phyloP scores from a whole-genome alignment of 2,329 filamentous ascomycete species.

The Diaporthe nobilis region DNA sequence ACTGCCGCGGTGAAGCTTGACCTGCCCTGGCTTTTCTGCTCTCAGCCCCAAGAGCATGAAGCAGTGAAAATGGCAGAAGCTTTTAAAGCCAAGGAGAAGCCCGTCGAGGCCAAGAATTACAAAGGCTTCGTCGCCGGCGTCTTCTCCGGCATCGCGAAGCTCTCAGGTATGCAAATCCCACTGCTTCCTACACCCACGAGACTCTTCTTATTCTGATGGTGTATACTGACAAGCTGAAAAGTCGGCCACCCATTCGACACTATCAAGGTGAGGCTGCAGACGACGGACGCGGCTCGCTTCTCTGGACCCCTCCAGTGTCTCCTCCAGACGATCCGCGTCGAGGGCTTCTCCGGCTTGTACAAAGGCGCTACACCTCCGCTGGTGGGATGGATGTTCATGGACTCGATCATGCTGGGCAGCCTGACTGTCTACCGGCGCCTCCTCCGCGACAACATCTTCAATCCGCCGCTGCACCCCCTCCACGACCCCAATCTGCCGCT shows the following conservation, averaged over 20 bases:
- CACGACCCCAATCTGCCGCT: conserved; percentile 63
- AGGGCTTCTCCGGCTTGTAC: conserved; percentile 89
- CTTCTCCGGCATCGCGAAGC: conserved; percentile 93
- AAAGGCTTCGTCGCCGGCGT: conserved; percentile 98
- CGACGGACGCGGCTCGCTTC: conserved; percentile 83
- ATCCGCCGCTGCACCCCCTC: conserved; percentile 57
- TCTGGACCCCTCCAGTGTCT: conserved; percentile 88
- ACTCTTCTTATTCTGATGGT: neutral
- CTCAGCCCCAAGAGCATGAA: conserved; percentile 21
- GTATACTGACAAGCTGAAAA: conserved; percentile 45
- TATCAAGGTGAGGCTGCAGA: conserved; percentile 95
- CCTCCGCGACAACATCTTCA: conserved; percentile 85
- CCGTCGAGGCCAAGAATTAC: conserved; percentile 72
- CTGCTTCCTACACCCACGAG: neutral
- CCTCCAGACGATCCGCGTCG: conserved; percentile 85
- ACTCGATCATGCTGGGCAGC: conserved; percentile 89
- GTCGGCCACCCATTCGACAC: conserved; percentile 90
- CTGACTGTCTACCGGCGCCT: conserved; percentile 90
- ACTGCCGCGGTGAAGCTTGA: neutral
- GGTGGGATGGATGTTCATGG: conserved; percentile 98
- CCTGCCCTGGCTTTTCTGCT: neutral
- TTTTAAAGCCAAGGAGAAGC: conserved; percentile 50
- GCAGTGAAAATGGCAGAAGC: conserved; percentile 36
- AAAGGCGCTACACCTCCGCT: conserved; percentile 94
- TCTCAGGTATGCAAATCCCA: conserved; percentile 73